phyloP scores from a whole-genome alignment of 768 basidiomycete genomes.

The Trametes cubensis region DNA sequence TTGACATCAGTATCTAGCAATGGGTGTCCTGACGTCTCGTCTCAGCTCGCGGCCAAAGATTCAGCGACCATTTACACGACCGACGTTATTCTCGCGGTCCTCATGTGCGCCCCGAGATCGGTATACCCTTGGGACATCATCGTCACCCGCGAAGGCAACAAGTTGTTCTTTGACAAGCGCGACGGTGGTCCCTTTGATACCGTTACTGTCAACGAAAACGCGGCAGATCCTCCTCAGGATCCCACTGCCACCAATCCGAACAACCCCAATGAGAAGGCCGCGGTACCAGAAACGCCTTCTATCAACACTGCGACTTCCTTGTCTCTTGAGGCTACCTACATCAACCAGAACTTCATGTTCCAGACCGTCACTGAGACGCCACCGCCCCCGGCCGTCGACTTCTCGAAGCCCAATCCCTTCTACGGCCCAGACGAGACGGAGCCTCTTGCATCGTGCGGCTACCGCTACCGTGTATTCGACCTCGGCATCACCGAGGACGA shows the following conservation, averaged over 20 bases:
- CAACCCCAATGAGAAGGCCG: constrained; percentile 67
- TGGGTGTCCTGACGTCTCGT: not conserved
- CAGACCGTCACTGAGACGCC: constrained; percentile 83
- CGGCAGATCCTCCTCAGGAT: constrained; percentile 90
- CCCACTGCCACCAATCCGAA: constrained; percentile 76
- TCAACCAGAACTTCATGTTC: constrained; percentile 98
- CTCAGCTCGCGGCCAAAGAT: constrained; percentile 76
- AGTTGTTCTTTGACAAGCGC: constrained; percentile 95
- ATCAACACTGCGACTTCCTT: constrained; percentile 94
- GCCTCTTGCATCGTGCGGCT: constrained; percentile 93
- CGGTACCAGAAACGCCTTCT: constrained; percentile 68
- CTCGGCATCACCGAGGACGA: constrained; percentile 90
- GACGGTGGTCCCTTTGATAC: constrained; percentile 97
- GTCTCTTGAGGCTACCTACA: constrained; percentile 96
- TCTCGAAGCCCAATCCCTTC: constrained; percentile 93
- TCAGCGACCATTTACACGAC: constrained; percentile 91
- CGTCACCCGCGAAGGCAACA: constrained; percentile 89
- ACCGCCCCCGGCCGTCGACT: constrained; percentile 65
- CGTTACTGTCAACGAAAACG: constrained; percentile 98
- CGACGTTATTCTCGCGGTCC: constrained; percentile 90
- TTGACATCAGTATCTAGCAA: not conserved
- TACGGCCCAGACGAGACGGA: constrained; percentile 92
- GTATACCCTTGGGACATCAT: constrained; percentile 99
- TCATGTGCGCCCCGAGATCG: constrained; percentile 95
- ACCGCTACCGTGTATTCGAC: constrained; percentile 95